These are phyloP conservation scores for Claviceps humidiphila DNA, from an alignment of 2,329 filamentous ascomycete species.

Conservation along the genomic window DNA sequence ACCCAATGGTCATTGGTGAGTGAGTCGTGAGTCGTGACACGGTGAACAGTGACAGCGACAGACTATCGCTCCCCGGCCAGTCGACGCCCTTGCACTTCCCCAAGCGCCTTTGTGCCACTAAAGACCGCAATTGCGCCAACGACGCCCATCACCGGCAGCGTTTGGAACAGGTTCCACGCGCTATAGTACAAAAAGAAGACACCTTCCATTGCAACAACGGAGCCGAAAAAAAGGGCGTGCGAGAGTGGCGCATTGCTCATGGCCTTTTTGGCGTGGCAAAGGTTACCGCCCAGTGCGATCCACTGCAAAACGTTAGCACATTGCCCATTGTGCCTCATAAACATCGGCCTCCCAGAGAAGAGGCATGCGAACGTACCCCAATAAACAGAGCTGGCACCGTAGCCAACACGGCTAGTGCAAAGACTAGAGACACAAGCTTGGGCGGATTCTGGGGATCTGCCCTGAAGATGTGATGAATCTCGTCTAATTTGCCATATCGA, in stretches of 20 bases:
- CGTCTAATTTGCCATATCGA: constrained; percentile 69
- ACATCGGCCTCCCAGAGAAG: too few species aligned
- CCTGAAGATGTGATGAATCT: constrained; percentile 88
- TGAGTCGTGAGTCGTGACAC: too few species aligned
- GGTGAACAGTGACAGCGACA: neutral
- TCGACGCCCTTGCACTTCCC: constrained; percentile 82
- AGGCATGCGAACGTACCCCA: constrained; percentile 32
- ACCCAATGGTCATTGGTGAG: too few species aligned
- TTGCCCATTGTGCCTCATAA: too few species aligned
- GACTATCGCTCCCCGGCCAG: constrained; percentile 55
- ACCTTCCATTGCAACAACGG: constrained; percentile 74
- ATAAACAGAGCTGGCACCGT: constrained; percentile 62
- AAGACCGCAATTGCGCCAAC: constrained; percentile 64
- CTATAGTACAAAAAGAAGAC: constrained; percentile 94
- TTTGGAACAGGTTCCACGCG: constrained; percentile 83
- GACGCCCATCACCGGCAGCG: constrained; percentile 56
- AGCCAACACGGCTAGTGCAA: constrained; percentile 58
- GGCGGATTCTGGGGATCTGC: constrained; percentile 68
- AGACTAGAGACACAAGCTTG: constrained; percentile 64
- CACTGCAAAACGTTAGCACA: constrained; percentile 43
- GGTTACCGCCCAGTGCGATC: constrained; percentile 69
- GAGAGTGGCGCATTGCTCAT: constrained; percentile 64
- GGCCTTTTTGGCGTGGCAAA: constrained; percentile 64
- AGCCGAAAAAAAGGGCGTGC: constrained; percentile 75
- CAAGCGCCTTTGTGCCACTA: constrained; percentile 78